Evolutionary conservation across 1,284 basidiomycete genomes (phyloP), one percentile per base, ranked within the genome.

Genomic region (Hortiboletus rubellus): DNA sequence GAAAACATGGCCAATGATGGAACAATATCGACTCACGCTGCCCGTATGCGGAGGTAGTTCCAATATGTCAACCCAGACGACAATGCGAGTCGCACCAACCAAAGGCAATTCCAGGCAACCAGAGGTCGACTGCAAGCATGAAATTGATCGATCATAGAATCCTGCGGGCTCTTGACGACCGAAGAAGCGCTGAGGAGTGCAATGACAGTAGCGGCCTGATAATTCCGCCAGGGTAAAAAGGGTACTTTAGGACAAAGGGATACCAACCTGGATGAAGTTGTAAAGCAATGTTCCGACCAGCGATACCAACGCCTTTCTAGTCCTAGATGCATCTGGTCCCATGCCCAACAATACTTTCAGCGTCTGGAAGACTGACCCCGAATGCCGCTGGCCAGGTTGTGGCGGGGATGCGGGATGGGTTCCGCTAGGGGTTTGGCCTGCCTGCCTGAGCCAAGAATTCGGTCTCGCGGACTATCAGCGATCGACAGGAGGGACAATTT

Each of bases 51-150:
- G 33, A 70, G 60, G 68, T 80, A 91, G 44, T 81, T 80, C 87
- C 86, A 91, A 59, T 81, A 80, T 1, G 82, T 77, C 58, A 90
- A 66, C 15, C 69, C 64, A 36, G 77, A 76, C 5, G 83, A 82
- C 40, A 89, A 66, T 9, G 76, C 64, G 7, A 83, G 82, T 59
- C 87, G 79, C 24, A 79, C 74, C 27, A 86, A 70, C 87, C 90
- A 92, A 5, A 92, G 73, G 48, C 79, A 79, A 55, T 85, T 81
- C 90, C 89, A 92, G 5, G 78, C 74, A 1, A 89, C 89, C 12
- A 92, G 70, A 6, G 89, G 89, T 22, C 82, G 78, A 52, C 78
- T 77, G 61, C 89, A 91, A 0, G 86, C 86, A 22, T 70, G 66
- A 80, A 88, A 89, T 72, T 91, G 88, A 52, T 77, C 80, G 45